Conservation (phyloP, 768 basidiomycete genomes). For the Psilocybe azurescens region DNA sequence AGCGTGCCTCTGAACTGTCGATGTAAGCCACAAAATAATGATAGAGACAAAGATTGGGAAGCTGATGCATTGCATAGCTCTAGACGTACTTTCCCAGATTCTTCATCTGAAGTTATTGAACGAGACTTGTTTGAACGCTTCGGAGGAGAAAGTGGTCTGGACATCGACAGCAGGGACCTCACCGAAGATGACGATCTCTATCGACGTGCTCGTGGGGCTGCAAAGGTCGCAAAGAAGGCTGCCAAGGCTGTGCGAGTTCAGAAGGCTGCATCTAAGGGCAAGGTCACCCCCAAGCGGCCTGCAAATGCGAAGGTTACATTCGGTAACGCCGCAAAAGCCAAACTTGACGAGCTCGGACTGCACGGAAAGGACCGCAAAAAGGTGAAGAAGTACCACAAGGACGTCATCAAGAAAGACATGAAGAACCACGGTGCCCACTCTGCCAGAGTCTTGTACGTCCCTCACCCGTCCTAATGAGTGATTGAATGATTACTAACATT, state of each 20-base stretch:
- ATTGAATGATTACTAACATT: not conserved
- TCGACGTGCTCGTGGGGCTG: not conserved
- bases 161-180: not conserved
- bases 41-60: not conserved
- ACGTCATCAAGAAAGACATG: conserved; percentile 16
- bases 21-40: not conserved
- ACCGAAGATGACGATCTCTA: not conserved
- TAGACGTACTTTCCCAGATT: not conserved
- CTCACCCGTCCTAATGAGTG: not conserved
- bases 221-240: not conserved
- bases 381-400: conserved; percentile 14
- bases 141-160: not conserved
- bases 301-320: conserved; percentile 14
- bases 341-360: conserved; percentile 15
- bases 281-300: not conserved
- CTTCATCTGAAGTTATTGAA: not conserved
- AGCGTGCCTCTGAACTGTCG: not conserved
- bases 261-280: not conserved
- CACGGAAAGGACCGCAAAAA: conserved; percentile 17
- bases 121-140: not conserved
- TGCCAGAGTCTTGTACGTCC: conserved; percentile 4
- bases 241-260: not conserved
- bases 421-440: not conserved
- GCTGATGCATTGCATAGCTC: not conserved
- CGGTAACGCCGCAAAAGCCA: conserved; percentile 3